Conservation (phyloP, 2,329 filamentous ascomycete species). For the Pseudonectria foliicola region DNA sequence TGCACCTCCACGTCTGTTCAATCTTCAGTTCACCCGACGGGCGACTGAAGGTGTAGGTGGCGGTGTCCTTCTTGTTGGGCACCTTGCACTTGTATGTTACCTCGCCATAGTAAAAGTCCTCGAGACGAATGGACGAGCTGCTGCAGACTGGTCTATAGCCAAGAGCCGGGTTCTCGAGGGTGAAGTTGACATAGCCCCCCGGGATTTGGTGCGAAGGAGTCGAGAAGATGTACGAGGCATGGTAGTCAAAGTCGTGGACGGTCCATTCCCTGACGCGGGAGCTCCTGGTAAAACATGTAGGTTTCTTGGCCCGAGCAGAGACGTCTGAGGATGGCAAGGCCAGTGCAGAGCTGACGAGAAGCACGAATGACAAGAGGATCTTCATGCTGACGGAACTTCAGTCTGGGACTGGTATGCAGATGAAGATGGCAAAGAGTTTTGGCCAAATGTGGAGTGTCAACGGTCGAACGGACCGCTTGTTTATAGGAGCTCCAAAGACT, state of each 20-base stretch:
- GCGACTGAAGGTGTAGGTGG: constrained; percentile 37
- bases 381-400: too few relatives aligned
- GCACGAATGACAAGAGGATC: too few relatives aligned
- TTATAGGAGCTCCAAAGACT: too few relatives aligned
- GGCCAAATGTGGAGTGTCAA: too few relatives aligned
- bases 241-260: constrained; percentile 39
- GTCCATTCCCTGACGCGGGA: constrained; percentile 27
- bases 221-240: constrained; percentile 41
- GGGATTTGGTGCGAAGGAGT: constrained; percentile 46
- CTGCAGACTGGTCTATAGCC: constrained; percentile 31
- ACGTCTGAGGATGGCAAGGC: too few relatives aligned
- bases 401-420: too few relatives aligned
- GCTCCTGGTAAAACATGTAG: constrained; percentile 15
- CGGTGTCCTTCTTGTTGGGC: constrained; percentile 20
- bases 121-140: constrained; percentile 34
- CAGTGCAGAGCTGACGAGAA: too few relatives aligned
- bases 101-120: constrained; percentile 44
- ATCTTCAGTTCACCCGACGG: constrained; percentile 30
- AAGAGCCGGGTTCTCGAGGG: constrained; percentile 39
- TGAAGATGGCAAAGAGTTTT: too few relatives aligned
- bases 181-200: constrained; percentile 41
- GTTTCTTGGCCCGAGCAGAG: too few relatives aligned
- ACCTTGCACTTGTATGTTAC: constrained; percentile 38
- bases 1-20: constrained; percentile 45
- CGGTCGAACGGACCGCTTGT: too few relatives aligned